Base-by-base conservation (phyloP, 371 early-diverging fungal genomes). In the Quaeritorhiza haematococci region DNA sequence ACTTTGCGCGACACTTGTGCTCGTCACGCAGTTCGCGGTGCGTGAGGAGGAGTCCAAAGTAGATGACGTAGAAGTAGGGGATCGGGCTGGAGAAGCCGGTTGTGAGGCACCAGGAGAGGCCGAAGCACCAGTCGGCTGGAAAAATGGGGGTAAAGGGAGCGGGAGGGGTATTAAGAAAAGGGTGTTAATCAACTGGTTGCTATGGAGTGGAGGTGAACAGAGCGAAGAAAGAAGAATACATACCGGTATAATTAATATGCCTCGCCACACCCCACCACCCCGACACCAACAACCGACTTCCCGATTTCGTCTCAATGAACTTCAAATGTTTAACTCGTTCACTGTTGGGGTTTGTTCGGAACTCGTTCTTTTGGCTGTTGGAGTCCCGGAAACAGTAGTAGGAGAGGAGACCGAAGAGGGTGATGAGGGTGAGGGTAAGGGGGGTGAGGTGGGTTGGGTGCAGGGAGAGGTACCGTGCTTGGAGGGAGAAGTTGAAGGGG, bases 211-310 rank as follows among this genome's bases (percentile, higher is more conserved):
- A 24, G 42, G 46, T 15, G 19, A 44, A 44, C 15, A n/a, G n/a
- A n/a, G n/a, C n/a, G n/a, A n/a, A 7, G 3, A 2, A 28, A 32
- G 30, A n/a, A 44, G 2, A 41, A 46, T 49, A 33, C 49, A 10
- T 55, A 62, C 72, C 74, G 13, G 59, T 69, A 74, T 96, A 96
- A 69, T 96, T 93, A 62, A 94, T 89, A 64, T 96, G 91, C 38
- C 93, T 75, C 7, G 94, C 86, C 26, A 76, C 74, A 3, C 94
- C 94, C 91, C 94, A 96, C 94, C 95, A 96, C 10, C 97, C 93
- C 35, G 79, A 79, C 30, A 84, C 83, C 32, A 96, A 70, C 54
- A 96, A 75, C 55, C 82, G 84, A 44, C 84, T 80, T 19, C 95
- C 95, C 28, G 85, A 61, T 45, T 76, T 72, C 0, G 94, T 92